Base-by-base conservation (phyloP, 202 grass and related monocot species). In the Carex sylvatica region DNA sequence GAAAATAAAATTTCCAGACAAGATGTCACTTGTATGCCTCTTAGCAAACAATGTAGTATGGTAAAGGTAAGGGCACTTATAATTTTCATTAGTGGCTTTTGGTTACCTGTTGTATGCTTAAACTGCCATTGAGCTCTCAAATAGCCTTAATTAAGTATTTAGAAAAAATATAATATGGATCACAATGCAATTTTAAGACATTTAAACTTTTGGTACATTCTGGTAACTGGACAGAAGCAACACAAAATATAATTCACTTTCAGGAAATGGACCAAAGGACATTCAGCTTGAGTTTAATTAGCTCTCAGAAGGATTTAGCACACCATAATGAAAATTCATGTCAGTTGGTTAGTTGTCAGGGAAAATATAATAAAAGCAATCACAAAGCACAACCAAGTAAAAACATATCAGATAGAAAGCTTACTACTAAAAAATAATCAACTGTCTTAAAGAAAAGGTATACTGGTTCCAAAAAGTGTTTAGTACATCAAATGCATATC, bases 1-100 rank as follows among this genome's bases (percentile, higher is more conserved):
- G 81, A 55, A 92, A 74, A 35, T 46, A 23, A 63, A 59, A 81
- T 83, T 82, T 82, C 62, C 19, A 49, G 16, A 66, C n/a, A 70
- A 71, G 78, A 63, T 64, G 74, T 58, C 61, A 85, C 70, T 15
- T 60, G 16, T 63, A 56, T 23, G 4, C 67, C 16, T 47, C 61
- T 60, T 22, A 82, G 60, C 66, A 51, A 20, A 75, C 47, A 31
- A 54, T 75, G 16, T 30, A 18, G 30, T 36, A 54, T 8, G 5
- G 44, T 51, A 6, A 6, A 74, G 20, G 20, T 31, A 30, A 31
- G 46, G 6, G 1, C 40, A 22, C 36, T 44, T 19, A 26, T 9
- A 59, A 24, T 62, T 26, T 62, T 62, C 60, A 49, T 62, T 62
- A 4, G 60, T 62, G 60, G 60, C 3, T 62, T 62, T 23, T 62